phyloP scores from a whole-genome alignment of 345 rosid genomes.

The Sonneratia alba region DNA sequence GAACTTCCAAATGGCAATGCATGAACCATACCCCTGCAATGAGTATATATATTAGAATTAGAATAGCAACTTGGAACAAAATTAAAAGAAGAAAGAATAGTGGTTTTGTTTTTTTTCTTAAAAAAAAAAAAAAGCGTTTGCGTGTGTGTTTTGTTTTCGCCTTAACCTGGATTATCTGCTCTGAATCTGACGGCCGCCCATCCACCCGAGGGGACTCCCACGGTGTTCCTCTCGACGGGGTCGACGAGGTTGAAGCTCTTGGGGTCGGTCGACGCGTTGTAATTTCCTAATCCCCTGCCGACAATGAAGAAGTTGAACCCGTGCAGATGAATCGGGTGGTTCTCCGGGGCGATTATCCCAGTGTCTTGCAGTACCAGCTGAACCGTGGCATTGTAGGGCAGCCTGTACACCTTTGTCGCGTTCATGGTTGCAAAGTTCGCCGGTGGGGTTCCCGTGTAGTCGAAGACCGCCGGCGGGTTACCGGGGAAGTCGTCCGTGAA shows the following conservation, averaged over 20 bases:
- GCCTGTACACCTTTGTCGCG: conserved; percentile 23
- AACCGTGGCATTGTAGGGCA: conserved; percentile 27
- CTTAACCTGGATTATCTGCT: conserved; percentile 55
- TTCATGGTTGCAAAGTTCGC: conserved; percentile 15
- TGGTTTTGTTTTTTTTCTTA: no score
- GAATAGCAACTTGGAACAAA: no score
- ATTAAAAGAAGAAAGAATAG: no score
- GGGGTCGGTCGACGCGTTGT: conserved; percentile 23
- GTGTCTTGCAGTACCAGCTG: conserved; percentile 35
- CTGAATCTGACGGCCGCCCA: conserved; percentile 66
- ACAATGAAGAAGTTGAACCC: conserved; percentile 32
- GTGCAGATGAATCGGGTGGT: conserved; percentile 31
- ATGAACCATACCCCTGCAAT: no score
- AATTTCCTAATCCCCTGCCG: conserved; percentile 28
- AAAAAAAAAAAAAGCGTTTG: no score
- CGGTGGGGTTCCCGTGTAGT: conserved; percentile 19
- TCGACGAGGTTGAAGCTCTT: conserved; percentile 46
- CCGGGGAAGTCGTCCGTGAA: conserved; percentile 32
- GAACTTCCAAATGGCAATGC: no score
- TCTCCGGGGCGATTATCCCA: conserved; percentile 27
- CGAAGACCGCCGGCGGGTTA: conserved; percentile 21
- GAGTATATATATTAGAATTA: no score
- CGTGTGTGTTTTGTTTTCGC: no score
- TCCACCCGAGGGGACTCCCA: conserved; percentile 72
- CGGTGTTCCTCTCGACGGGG: conserved; percentile 69